Conservation (phyloP, 2,329 filamentous ascomycete genomes). For the Alternaria panax region DNA sequence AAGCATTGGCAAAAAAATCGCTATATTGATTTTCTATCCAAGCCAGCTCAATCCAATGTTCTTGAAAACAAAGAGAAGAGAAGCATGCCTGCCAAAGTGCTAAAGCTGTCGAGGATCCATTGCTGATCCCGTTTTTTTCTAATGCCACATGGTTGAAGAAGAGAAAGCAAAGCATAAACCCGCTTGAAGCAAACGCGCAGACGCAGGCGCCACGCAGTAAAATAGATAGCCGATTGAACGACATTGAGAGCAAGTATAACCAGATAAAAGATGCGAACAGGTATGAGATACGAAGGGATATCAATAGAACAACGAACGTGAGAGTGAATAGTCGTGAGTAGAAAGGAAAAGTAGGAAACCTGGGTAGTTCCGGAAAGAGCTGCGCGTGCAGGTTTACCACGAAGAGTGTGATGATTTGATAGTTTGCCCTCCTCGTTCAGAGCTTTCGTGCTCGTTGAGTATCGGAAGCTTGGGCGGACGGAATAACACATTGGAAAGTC, state of each 20-base stretch:
- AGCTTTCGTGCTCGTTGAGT: neutral
- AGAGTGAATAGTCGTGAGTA: conserved; percentile 2
- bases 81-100: neutral
- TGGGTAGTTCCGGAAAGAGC: neutral
- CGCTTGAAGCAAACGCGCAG: neutral
- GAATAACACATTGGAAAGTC: neutral
- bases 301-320: conserved; percentile 14
- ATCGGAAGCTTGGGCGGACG: neutral
- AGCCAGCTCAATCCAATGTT: neutral
- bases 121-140: neutral
- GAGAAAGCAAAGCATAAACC: neutral
- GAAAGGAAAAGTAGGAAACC: neutral
- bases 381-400: neutral
- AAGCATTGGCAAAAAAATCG: neutral
- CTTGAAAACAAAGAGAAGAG: neutral
- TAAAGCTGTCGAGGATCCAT: neutral
- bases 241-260: conserved; percentile 7
- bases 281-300: conserved; percentile 15
- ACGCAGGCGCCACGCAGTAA: neutral
- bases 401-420: neutral
- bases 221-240: conserved; percentile 8
- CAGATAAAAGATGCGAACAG: conserved; percentile 2
- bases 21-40: conserved; percentile 5
- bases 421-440: neutral
- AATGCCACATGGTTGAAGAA: neutral